These are phyloP conservation scores for Fraxinus pennsylvanica DNA, from an alignment of 257 asterid genomes.

Conservation along the genomic window DNA sequence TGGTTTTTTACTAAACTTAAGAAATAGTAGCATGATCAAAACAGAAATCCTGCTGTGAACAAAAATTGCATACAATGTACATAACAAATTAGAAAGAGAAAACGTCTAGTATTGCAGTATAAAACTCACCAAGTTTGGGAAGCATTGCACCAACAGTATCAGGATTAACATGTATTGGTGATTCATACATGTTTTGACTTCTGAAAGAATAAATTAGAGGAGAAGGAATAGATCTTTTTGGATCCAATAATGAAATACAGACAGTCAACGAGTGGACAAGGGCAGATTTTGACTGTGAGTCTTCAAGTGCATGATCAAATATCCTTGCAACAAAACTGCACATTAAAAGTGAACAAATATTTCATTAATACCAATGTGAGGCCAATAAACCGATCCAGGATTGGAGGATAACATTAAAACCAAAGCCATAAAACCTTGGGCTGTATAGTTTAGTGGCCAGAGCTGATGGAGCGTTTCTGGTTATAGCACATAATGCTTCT, in stretches of 20 bases:
- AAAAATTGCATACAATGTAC: background rate
- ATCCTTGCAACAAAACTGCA: constrained; percentile 89
- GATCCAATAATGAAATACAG: constrained; percentile 91
- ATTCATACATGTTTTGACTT: constrained; percentile 73
- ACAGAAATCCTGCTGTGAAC: background rate
- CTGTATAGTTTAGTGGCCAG: constrained; percentile 85
- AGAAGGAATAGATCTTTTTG: constrained; percentile 75
- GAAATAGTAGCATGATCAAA: background rate
- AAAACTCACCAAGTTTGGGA: constrained; percentile 77
- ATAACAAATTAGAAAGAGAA: background rate
- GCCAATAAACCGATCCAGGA: constrained; percentile 8
- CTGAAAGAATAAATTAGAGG: constrained; percentile 76
- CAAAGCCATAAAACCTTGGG: constrained; percentile 61
- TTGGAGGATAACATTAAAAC: constrained; percentile 17
- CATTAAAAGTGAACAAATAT: constrained; percentile 14
- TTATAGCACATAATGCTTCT: constrained; percentile 86
- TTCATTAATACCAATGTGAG: constrained; percentile 12
- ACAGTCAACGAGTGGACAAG: constrained; percentile 86
- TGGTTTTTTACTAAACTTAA: background rate
- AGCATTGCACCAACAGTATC: constrained; percentile 96
- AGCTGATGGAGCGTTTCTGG: constrained; percentile 86
- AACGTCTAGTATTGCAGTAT: constrained; percentile 10
- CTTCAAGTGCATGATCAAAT: constrained; percentile 87
- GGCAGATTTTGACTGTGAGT: constrained; percentile 74
- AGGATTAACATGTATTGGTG: constrained; percentile 68